Evolutionary conservation across 2,329 filamentous ascomycete species (phyloP).

Genomic region (Tolypocladium sp.): DNA sequence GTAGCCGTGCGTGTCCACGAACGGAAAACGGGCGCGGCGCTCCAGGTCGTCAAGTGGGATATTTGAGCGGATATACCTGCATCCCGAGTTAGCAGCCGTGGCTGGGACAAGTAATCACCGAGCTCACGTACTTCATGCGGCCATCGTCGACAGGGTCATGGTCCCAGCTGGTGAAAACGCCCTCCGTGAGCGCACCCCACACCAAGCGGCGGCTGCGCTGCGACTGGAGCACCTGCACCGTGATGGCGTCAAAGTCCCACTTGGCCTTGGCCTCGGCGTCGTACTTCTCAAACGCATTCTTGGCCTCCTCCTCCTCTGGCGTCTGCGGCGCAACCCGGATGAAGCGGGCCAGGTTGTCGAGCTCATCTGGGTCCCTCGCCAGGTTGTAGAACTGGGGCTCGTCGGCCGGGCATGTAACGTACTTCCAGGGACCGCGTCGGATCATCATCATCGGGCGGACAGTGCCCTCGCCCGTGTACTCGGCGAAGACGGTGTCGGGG

Average conservation of each 20-base stretch:
- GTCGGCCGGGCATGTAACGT: constrained; percentile 76
- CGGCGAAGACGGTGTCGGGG: constrained; percentile 82
- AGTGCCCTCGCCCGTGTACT: constrained; percentile 92
- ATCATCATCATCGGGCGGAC: constrained; percentile 92
- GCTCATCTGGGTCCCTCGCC: constrained; percentile 62
- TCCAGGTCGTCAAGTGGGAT: constrained; percentile 75
- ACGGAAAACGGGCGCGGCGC: constrained; percentile 63
- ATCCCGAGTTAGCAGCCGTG: background rate
- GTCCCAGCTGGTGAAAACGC: constrained; percentile 76
- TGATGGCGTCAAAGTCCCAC: constrained; percentile 78
- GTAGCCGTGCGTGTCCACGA: constrained; percentile 46
- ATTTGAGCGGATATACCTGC: constrained; percentile 75
- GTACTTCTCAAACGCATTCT: constrained; percentile 53
- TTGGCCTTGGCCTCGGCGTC: constrained; percentile 61
- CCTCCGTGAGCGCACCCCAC: constrained; percentile 70
- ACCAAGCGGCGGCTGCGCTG: constrained; percentile 73
- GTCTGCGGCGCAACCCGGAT: constrained; percentile 28
- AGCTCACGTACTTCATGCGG: constrained; percentile 45
- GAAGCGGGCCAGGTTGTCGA: constrained; percentile 58
- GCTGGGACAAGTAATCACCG: background rate
- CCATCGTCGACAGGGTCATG: constrained; percentile 68
- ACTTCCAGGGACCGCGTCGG: constrained; percentile 81
- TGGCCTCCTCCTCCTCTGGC: constrained; percentile 34
- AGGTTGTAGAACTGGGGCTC: constrained; percentile 80
- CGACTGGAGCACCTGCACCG: constrained; percentile 61